Conservation (phyloP, 140 eudicot genomes). For the Oenanthe javanica region DNA sequence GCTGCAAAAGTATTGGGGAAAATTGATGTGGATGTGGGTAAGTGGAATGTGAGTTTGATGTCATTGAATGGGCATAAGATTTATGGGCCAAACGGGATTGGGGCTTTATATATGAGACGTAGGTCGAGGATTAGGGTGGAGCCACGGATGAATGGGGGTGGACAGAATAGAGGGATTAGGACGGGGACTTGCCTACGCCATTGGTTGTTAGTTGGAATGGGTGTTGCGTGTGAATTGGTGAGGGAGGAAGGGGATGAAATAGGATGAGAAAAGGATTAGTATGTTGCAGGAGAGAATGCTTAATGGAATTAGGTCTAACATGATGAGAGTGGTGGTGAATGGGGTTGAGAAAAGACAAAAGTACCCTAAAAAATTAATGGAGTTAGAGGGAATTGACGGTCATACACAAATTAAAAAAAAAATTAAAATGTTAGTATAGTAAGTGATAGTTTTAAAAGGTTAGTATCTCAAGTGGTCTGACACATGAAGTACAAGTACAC, state of each 20-base stretch:
- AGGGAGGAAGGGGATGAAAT: conserved; percentile 69
- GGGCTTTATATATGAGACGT: conserved; percentile 86
- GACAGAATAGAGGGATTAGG: conserved; percentile 89
- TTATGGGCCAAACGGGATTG: conserved; percentile 87
- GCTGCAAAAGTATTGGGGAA: conserved; percentile 96
- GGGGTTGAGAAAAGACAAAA: conserved; percentile 54
- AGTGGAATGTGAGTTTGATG: conserved; percentile 91
- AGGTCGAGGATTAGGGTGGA: conserved; percentile 86
- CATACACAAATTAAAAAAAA: too few relatives aligned
- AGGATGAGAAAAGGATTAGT: conserved; percentile 63
- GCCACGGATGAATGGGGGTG: conserved; percentile 98
- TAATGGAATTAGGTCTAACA: conserved; percentile 53
- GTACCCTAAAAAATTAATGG: too few relatives aligned
- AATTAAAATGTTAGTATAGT: too few relatives aligned
- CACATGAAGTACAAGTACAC: too few relatives aligned
- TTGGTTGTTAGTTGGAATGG: conserved; percentile 79
- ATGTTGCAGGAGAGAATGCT: conserved; percentile 59
- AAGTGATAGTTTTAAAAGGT: too few relatives aligned
- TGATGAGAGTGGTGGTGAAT: conserved; percentile 81
- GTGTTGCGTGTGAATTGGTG: conserved; percentile 92
- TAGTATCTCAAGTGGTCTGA: too few relatives aligned
- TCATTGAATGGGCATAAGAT: conserved; percentile 91
- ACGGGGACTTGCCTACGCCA: conserved; percentile 94
- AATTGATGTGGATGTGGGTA: conserved; percentile 68
- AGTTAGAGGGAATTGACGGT: too few relatives aligned